phyloP scores from a whole-genome alignment of 176 grass and related monocot genomes.

The Aegilops bicornis region DNA sequence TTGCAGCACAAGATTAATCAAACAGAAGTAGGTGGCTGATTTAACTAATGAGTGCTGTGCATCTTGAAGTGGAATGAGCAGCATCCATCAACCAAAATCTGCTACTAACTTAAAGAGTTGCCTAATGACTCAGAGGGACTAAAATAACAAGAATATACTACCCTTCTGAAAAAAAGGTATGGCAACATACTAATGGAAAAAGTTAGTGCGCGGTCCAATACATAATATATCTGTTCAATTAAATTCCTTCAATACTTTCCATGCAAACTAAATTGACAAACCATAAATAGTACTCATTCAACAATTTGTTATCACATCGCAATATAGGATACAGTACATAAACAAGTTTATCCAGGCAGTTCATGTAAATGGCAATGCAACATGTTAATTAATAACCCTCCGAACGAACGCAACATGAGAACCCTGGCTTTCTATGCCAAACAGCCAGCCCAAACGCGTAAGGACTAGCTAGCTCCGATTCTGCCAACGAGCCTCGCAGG shows the following conservation, averaged over 20 bases:
- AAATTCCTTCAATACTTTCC: neutral
- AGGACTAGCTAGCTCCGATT: too few species aligned
- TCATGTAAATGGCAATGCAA: neutral
- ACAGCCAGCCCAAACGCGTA: too few species aligned
- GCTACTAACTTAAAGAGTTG: neutral
- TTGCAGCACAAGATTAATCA: neutral
- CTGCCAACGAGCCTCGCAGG: too few species aligned
- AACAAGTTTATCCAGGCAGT: neutral
- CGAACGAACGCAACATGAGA: too few species aligned
- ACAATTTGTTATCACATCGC: neutral
- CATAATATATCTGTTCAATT: neutral
- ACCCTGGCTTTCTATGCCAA: too few species aligned
- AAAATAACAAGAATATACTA: neutral
- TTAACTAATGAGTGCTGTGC: neutral
- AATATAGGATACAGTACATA: neutral
- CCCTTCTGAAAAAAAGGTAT: neutral
- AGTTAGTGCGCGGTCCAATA: neutral
- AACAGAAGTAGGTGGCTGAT: neutral
- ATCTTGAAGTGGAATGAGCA: neutral
- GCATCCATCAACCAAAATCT: neutral
- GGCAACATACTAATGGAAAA: neutral
- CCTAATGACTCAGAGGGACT: neutral
- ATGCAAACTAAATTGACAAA: neutral
- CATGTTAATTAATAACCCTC: neutral
- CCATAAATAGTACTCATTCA: neutral